phyloP scores from a whole-genome alignment of 441 rosid genomes.

The Raphanus hybrid region DNA sequence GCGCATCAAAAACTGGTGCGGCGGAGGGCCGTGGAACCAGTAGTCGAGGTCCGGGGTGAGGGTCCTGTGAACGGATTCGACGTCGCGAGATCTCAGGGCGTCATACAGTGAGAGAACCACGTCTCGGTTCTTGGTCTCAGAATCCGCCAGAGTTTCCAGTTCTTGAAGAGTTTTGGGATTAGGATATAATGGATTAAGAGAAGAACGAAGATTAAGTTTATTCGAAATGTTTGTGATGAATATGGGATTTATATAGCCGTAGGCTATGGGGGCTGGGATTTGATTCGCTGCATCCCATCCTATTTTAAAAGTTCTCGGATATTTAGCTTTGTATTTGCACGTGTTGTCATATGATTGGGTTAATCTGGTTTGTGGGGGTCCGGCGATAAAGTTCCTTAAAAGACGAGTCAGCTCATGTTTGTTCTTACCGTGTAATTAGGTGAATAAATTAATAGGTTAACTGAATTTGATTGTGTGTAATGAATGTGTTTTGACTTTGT shows the following conservation, averaged over 20 bases:
- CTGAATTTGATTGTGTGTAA: slow-evolving; percentile 3
- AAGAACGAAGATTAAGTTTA: neutral
- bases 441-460: too few relatives aligned
- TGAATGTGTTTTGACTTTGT: slow-evolving; percentile 12
- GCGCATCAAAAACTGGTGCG: slow-evolving; percentile 96
- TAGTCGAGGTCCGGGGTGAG: slow-evolving; percentile 88
- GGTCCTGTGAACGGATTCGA: slow-evolving; percentile 67
- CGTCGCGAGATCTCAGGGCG: slow-evolving; percentile 80
- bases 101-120: slow-evolving; percentile 86
- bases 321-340: neutral
- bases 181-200: neutral
- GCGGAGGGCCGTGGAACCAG: slow-evolving; percentile 98
- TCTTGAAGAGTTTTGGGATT: slow-evolving; percentile 43
- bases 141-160: slow-evolving; percentile 77
- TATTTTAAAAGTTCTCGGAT: slow-evolving; percentile 14
- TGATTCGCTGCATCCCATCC: slow-evolving; percentile 16
- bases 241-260: slow-evolving; percentile 30
- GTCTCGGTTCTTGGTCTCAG: slow-evolving; percentile 53
- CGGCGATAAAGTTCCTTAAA: neutral
- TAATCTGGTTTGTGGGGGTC: neutral
- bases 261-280: slow-evolving; percentile 13
- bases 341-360: neutral
- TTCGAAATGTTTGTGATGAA: neutral
- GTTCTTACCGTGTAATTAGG: slow-evolving; percentile 29
- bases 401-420: slow-evolving; percentile 23